Evolutionary conservation across 2,329 filamentous ascomycete genomes (phyloP).

Genomic region (Aspergillus melleus): DNA sequence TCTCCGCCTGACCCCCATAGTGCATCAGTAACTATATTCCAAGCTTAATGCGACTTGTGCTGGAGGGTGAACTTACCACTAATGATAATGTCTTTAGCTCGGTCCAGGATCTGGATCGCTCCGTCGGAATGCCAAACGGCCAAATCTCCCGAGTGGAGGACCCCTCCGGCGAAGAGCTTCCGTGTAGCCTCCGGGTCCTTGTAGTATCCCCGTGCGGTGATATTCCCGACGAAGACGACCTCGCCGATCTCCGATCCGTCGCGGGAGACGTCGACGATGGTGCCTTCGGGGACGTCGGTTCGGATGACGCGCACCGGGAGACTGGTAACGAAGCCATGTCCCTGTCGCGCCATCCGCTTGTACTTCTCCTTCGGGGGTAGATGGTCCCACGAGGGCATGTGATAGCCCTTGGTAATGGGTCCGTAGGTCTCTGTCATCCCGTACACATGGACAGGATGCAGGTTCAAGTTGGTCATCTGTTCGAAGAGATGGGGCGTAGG

Average conservation of each 20-base stretch:
- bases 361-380: constrained; percentile 77
- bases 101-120: constrained; percentile 85
- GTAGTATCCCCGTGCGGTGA: constrained; percentile 88
- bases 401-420: constrained; percentile 91
- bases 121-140: constrained; percentile 93
- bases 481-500: constrained; percentile 89
- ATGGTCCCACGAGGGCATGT: constrained; percentile 79
- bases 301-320: constrained; percentile 81
- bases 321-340: constrained; percentile 84
- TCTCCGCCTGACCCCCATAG: constrained; percentile 67
- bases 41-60: neutral
- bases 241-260: constrained; percentile 78
- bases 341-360: constrained; percentile 87
- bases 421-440: constrained; percentile 88
- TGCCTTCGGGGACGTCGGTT: constrained; percentile 67
- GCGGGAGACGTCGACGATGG: constrained; percentile 65
- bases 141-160: constrained; percentile 84
- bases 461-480: constrained; percentile 84
- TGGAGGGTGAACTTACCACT: constrained; percentile 60
- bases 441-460: constrained; percentile 91
- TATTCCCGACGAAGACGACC: constrained; percentile 86
- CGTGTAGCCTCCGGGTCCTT: constrained; percentile 82
- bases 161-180: constrained; percentile 85
- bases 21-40: constrained; percentile 1
- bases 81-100: constrained; percentile 98